Base-by-base conservation (phyloP, 2,329 filamentous ascomycete species). In the Myriangium duriaei region DNA sequence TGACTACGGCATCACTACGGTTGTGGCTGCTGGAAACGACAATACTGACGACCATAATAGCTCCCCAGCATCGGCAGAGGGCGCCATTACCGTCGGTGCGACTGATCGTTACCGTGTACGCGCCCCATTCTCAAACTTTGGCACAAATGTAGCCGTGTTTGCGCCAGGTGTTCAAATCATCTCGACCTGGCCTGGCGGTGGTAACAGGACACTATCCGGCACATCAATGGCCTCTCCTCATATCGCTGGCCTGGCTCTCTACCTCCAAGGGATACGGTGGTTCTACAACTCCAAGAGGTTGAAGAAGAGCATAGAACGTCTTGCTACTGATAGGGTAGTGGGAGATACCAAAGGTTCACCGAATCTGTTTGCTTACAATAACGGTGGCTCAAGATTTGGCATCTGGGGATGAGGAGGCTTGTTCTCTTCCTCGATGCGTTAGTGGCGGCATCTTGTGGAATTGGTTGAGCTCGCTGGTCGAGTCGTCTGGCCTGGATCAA, bases 141-240 rank as follows among this genome's bases (percentile, higher is more conserved):
- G 59, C 5, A 43, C 51, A n/a, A 51, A 44, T 9, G 55, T 63
- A 19, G 56, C 61, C 18, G 51, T 63, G 32, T 61, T 55, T 29
- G 59, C 57, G 6, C 48, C 58, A 4, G 59, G 59, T 7, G 54
- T 52, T 2, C 39, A 44, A 6, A 50, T 63, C 17, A 48, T 63
- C 0, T 69, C 64, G 43, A 58, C 71, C 11, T 72, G 64, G 64
- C 59, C 55, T 39, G 60, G 62, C 26, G n/a, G n/a, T n/a, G n/a
- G n/a, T n/a, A n/a, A n/a, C n/a, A n/a, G n/a, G n/a, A n/a, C n/a
- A n/a, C n/a, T 74, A 48, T 68, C 63, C 11, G 76, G 75, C 21
- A 79, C 76, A 4, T 74, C 67, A 24, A 78, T 78, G 74, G 76
- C 79, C 16, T 69, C 69, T 6, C 79, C 79, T 1, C 77, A 81